Evolutionary conservation across 345 rosid species (phyloP).

Genomic region (Hibiscus mutabilis): DNA sequence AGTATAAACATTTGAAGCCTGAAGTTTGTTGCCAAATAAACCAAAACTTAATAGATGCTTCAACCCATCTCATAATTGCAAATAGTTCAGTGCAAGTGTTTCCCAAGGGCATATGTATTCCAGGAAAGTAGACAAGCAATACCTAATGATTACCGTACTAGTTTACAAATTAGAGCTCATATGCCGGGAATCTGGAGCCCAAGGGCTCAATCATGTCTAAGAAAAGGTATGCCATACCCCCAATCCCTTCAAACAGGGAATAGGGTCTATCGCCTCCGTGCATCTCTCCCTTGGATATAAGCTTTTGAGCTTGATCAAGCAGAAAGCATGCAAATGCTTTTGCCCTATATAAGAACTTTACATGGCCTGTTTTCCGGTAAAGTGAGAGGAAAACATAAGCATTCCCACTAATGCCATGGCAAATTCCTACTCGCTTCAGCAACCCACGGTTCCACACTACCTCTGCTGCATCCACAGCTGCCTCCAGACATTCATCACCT

Average conservation of each 20-base stretch:
- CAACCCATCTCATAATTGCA: not conserved
- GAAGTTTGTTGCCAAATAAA: not conserved
- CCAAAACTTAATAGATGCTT: not conserved
- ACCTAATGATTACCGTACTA: not conserved
- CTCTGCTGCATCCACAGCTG: conserved; percentile 49
- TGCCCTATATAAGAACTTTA: conserved; percentile 44
- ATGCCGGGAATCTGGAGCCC: conserved; percentile 52
- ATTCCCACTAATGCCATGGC: conserved; percentile 73
- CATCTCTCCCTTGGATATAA: conserved; percentile 51
- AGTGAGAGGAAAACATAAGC: conserved; percentile 54
- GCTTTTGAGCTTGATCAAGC: conserved; percentile 46
- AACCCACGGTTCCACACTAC: conserved; percentile 65
- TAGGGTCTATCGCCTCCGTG: conserved; percentile 56
- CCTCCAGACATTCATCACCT: conserved; percentile 48
- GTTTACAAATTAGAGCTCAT: conserved; percentile 31
- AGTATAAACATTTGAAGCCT: not conserved
- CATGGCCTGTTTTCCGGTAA: conserved; percentile 41
- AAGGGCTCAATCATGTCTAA: conserved; percentile 51
- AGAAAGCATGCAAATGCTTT: conserved; percentile 65
- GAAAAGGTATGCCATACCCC: conserved; percentile 57
- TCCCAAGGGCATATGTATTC: not conserved
- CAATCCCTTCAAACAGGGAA: conserved; percentile 64
- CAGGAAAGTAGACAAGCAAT: not conserved
- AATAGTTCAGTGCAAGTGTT: not conserved
- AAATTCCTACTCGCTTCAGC: conserved; percentile 63